phyloP scores from a whole-genome alignment of 2,329 filamentous ascomycete genomes.

The Beauveria varroae region DNA sequence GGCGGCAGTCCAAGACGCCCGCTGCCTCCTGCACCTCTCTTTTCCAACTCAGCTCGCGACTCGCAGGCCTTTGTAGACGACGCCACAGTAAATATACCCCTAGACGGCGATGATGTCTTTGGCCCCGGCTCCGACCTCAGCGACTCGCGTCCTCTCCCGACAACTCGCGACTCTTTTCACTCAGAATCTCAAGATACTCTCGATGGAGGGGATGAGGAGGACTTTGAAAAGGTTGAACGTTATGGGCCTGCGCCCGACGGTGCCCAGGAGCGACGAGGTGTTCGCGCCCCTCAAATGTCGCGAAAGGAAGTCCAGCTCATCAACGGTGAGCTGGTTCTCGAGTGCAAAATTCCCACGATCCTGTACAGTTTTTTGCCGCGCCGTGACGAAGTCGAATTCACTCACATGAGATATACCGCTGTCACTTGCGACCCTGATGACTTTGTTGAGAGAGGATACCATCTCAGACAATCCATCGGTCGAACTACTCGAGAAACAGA shows the following conservation, averaged over 20 bases:
- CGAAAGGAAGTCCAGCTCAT: slow-evolving; percentile 93
- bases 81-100: slow-evolving; percentile 64
- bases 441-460: slow-evolving; percentile 82
- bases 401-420: slow-evolving; percentile 96
- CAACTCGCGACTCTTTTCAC: slow-evolving; percentile 49
- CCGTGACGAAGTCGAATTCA: slow-evolving; percentile 91
- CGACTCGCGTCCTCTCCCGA: slow-evolving; percentile 43
- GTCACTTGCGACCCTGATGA: slow-evolving; percentile 98
- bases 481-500: slow-evolving; percentile 82
- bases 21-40: slow-evolving; percentile 81
- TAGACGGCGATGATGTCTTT: slow-evolving; percentile 65
- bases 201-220: slow-evolving; percentile 35
- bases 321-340: slow-evolving; percentile 93
- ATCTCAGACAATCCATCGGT: slow-evolving; percentile 84
- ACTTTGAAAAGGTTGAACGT: slow-evolving; percentile 59
- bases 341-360: slow-evolving; percentile 98
- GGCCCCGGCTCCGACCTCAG: slow-evolving; percentile 50
- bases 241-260: slow-evolving; percentile 84
- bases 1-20: slow-evolving; percentile 81
- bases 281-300: slow-evolving; percentile 77
- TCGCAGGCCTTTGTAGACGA: slow-evolving; percentile 55
- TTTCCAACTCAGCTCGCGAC: slow-evolving; percentile 48
- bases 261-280: slow-evolving; percentile 79
- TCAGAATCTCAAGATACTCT: slow-evolving; percentile 47
- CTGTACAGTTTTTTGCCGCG: slow-evolving; percentile 93